phyloP scores from a whole-genome alignment of 805 yeast genomes.

The Barnettozyma pratensis region DNA sequence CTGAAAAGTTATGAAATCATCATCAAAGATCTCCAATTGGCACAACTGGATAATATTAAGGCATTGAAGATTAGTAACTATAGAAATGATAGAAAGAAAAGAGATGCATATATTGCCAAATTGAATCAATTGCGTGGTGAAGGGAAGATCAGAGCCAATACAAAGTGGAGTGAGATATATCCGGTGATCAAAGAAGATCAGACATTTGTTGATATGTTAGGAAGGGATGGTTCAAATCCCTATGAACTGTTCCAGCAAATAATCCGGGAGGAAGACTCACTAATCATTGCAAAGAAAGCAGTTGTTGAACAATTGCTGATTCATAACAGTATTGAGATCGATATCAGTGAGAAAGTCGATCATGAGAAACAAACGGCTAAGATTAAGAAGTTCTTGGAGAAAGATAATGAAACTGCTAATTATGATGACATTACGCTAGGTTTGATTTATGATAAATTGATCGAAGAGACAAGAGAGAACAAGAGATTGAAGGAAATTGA shows the following conservation, averaged over 20 bases:
- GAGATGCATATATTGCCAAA: constrained; percentile 51
- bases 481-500: constrained; percentile 19
- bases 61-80: constrained; percentile 36
- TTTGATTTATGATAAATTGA: constrained; percentile 25
- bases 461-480: constrained; percentile 22
- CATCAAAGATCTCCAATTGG: constrained; percentile 24
- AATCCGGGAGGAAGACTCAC: constrained; percentile 55
- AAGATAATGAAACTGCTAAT: constrained; percentile 21
- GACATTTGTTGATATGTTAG: constrained; percentile 57
- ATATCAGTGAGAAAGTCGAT: constrained; percentile 20
- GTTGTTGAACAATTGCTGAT: constrained; percentile 47
- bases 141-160: constrained; percentile 40
- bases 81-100: constrained; percentile 56
- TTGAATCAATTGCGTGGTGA: constrained; percentile 32
- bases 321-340: constrained; percentile 25
- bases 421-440: constrained; percentile 27
- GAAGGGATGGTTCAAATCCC: constrained; percentile 74
- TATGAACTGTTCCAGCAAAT: constrained; percentile 72
- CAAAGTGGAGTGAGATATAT: constrained; percentile 56
- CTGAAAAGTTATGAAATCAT: constrained; percentile 43
- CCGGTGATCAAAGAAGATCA: constrained; percentile 47
- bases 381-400: constrained; percentile 15
- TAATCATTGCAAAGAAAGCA: constrained; percentile 54
- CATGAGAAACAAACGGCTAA: constrained; percentile 4
- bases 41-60: constrained; percentile 18